These are phyloP conservation scores for Apophysomyces elegans DNA, from an alignment of 371 early-diverging fungal genomes.

Conservation along the genomic window DNA sequence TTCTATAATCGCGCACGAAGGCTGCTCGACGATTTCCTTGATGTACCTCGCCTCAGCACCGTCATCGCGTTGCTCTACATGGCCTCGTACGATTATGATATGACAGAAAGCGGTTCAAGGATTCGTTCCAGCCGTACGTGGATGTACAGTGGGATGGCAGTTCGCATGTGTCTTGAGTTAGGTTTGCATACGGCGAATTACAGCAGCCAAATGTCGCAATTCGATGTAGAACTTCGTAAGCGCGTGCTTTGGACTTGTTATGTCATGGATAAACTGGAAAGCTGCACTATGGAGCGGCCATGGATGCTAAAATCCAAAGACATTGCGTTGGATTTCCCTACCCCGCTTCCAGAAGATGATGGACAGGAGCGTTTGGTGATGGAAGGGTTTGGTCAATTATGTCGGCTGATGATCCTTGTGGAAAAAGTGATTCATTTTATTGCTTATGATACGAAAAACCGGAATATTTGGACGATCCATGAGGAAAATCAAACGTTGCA, in stretches of 20 bases:
- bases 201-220: conserved; percentile 49
- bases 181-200: conserved; percentile 47
- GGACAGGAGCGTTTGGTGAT: conserved; percentile 34
- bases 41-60: conserved; percentile 50
- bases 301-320: conserved; percentile 47
- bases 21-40: conserved; percentile 52
- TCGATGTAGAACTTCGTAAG: conserved; percentile 51
- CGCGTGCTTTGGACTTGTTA: conserved; percentile 59
- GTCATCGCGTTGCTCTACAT: conserved; percentile 51
- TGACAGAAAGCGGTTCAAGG: conserved; percentile 8
- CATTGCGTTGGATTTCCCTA: conserved; percentile 42
- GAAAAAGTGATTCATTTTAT: conserved; percentile 47
- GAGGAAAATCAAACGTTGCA: conserved; percentile 44
- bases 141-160: conserved; percentile 52
- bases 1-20: conserved; percentile 46
- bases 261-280: conserved; percentile 51
- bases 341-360: conserved; percentile 47
- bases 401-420: conserved; percentile 43
- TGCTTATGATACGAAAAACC: conserved; percentile 34
- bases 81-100: conserved; percentile 38
- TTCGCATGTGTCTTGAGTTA: conserved; percentile 45
- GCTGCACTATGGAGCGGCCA: conserved; percentile 46
- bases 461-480: conserved; percentile 37
- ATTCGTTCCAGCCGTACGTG: conserved; percentile 37
- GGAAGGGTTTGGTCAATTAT: conserved; percentile 45